Conservation (phyloP, 495 filamentous ascomycete species). For the Penicillium antarcticum region DNA sequence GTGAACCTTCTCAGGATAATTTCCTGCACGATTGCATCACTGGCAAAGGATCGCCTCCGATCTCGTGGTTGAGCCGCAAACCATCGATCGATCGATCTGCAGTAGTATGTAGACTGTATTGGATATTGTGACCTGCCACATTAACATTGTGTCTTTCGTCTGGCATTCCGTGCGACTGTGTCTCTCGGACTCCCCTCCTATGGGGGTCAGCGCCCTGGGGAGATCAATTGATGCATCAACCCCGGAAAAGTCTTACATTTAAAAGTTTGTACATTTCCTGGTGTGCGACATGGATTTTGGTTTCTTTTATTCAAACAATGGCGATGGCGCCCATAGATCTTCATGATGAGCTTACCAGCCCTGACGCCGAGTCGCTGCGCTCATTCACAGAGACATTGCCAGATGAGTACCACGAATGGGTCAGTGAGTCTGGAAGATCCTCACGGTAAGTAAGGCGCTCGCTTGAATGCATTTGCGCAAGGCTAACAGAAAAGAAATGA, state of each 20-base stretch:
- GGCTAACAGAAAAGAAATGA: conserved; percentile 12
- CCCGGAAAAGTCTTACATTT: conserved; percentile 5
- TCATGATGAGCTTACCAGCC: conserved; percentile 7
- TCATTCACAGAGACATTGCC: conserved; percentile 19
- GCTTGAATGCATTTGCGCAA: neutral
- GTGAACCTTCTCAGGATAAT: conserved; percentile 4
- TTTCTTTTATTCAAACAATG: conserved; percentile 7
- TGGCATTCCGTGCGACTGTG: neutral
- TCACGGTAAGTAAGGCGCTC: conserved; percentile 11
- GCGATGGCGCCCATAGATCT: conserved; percentile 17
- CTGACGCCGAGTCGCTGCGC: conserved; percentile 21
- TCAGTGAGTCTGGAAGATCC: conserved; percentile 17
- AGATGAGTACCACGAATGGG: conserved; percentile 28
- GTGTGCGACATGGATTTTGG: neutral
- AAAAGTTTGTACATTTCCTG: conserved; percentile 6
- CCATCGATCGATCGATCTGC: conserved; percentile 24
- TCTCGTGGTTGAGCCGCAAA: conserved; percentile 7
- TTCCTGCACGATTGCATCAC: conserved; percentile 25
- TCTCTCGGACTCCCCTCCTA: neutral
- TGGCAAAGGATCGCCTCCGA: conserved; percentile 7
- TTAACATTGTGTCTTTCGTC: conserved; percentile 1
- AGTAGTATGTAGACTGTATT: neutral
- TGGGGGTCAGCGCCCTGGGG: conserved; percentile 1
- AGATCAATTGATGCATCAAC: conserved; percentile 24
- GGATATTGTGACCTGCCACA: conserved; percentile 18